A percentile compares a stretch with the other conserved stretches of the same genome.
Conservation (phyloP, 192 early-diverging fungal genomes). For the Coemansia sp. region DNA sequence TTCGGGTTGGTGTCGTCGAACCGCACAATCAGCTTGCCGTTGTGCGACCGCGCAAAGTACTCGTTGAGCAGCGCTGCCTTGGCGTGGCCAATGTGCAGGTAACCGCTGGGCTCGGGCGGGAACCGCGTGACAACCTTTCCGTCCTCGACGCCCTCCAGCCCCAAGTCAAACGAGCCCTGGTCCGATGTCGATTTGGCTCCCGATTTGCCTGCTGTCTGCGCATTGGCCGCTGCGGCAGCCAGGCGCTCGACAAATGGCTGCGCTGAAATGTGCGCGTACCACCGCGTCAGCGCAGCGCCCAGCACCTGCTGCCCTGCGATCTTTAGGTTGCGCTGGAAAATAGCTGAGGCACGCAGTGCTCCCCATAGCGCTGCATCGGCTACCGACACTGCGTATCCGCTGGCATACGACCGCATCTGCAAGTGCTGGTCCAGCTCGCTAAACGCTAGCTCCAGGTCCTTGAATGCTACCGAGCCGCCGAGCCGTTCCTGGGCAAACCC, state of each 20-base stretch:
- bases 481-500: conserved; percentile 69
- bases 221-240: conserved; percentile 7
- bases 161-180: conserved; percentile 94
- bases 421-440: conserved; percentile 79
- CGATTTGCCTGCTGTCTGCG: conserved; percentile 14
- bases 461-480: conserved; percentile 60
- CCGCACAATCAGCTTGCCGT: conserved; percentile 90
- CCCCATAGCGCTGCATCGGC: conserved; percentile 91
- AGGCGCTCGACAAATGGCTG: conserved; percentile 59
- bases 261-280: conserved; percentile 72
- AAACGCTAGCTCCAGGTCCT: conserved; percentile 67
- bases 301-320: conserved; percentile 53
- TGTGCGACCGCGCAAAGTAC: conserved; percentile 87
- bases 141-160: conserved; percentile 70
- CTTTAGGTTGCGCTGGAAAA: conserved; percentile 82
- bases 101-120: conserved; percentile 98
- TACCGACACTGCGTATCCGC: conserved; percentile 71
- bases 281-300: conserved; percentile 74
- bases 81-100: conserved; percentile 99
- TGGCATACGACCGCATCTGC: conserved; percentile 75
- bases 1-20: conserved; percentile 99
- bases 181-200: conserved; percentile 56
- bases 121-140: conserved; percentile 96
- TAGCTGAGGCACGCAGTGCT: conserved; percentile 73
- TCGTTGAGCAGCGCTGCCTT: conserved; percentile 98